These are phyloP conservation scores for Populus euphratica DNA, from an alignment of 345 rosid species.

Conservation along the genomic window DNA sequence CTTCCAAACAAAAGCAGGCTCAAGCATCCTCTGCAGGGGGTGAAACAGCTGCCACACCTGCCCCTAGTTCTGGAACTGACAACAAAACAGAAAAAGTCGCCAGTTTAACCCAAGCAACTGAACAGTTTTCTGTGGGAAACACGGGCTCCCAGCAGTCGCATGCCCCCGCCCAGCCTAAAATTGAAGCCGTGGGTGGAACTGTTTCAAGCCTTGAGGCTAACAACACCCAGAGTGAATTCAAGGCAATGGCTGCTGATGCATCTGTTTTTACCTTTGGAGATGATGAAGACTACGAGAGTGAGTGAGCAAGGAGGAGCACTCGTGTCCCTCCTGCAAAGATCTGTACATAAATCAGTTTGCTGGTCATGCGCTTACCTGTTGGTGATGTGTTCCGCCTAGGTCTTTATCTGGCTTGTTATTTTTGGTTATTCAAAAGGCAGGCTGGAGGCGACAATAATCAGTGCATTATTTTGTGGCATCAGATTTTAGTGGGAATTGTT, in stretches of 20 bases:
- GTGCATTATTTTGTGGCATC: conserved; percentile 8
- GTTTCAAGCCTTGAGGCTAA: conserved; percentile 16
- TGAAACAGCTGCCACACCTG: neutral
- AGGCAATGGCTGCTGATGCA: conserved; percentile 84
- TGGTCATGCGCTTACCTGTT: neutral
- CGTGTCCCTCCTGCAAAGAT: neutral
- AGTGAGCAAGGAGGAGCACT: conserved; percentile 20
- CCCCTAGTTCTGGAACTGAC: conserved; percentile 17
- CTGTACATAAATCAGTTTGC: conserved; percentile 20
- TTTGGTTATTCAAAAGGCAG: neutral
- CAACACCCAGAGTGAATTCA: conserved; percentile 50
- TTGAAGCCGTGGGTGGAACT: conserved; percentile 22
- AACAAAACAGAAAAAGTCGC: conserved; percentile 37
- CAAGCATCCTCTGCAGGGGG: conserved; percentile 31
- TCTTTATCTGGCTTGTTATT: neutral
- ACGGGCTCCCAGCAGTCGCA: conserved; percentile 1
- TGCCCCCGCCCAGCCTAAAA: conserved; percentile 17
- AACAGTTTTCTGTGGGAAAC: conserved; percentile 43
- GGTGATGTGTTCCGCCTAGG: neutral
- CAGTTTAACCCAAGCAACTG: conserved; percentile 39
- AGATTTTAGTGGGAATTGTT: conserved; percentile 10
- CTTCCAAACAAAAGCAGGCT: conserved; percentile 32
- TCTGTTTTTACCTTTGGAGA: conserved; percentile 87
- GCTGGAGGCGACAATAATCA: conserved; percentile 9
- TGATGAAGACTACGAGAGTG: conserved; percentile 79